Percentiles rank a stretch among this genome's conserved stretches.
phyloP scores from a whole-genome alignment of 2,329 filamentous ascomycete species.

The Escovopsis sp. region DNA sequence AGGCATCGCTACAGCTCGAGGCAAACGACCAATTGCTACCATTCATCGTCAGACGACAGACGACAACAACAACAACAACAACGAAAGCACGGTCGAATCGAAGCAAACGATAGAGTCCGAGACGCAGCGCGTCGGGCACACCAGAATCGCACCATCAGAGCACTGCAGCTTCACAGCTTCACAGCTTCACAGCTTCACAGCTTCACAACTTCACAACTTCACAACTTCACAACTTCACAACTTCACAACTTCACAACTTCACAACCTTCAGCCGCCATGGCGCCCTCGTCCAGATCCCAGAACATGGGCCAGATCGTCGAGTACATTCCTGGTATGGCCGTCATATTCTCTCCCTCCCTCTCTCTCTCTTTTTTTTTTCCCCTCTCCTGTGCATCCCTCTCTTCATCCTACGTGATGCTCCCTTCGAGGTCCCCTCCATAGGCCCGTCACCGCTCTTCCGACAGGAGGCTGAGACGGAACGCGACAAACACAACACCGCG shows the following conservation, averaged over 20 bases:
- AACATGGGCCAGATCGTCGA: slow-evolving; percentile 84
- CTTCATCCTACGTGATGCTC: neutral
- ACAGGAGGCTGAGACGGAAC: neutral
- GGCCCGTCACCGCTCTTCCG: too few species aligned
- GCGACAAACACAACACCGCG: neutral
- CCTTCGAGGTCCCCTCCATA: neutral
- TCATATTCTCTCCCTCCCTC: slow-evolving; percentile 1
- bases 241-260: too few species aligned
- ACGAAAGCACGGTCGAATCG: too few species aligned
- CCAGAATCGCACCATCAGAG: too few species aligned
- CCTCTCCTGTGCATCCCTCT: neutral
- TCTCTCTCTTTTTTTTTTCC: neutral
- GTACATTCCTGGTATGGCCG: slow-evolving; percentile 73
- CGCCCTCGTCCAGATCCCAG: slow-evolving; percentile 33
- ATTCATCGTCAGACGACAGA: neutral
- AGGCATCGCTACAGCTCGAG: too few species aligned
- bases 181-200: too few species aligned
- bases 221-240: too few species aligned
- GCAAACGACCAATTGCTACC: neutral
- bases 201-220: too few species aligned
- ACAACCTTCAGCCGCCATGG: slow-evolving; percentile 22
- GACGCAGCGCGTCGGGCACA: neutral
- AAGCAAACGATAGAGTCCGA: neutral
- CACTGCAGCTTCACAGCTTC: too few species aligned
- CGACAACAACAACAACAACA: neutral